phyloP scores from a whole-genome alignment of 2,329 filamentous ascomycete genomes.

The Ascochyta koolunga region DNA sequence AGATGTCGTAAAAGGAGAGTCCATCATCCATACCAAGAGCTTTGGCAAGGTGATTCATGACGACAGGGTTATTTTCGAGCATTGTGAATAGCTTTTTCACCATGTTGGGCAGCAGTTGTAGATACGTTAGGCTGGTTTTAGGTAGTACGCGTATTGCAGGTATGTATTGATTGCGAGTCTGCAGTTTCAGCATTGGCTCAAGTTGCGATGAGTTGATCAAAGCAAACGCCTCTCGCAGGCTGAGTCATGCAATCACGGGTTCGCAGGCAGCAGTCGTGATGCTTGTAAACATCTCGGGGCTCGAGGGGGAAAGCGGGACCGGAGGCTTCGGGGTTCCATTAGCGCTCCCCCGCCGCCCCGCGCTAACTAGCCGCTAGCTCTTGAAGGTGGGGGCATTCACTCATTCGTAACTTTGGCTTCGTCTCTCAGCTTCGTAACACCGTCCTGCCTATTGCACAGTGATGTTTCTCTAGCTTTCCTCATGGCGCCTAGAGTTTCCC shows the following conservation, averaged over 20 bases:
- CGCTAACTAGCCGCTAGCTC: background rate
- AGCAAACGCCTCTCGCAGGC: no score
- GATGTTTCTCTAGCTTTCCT: background rate
- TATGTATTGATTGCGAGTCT: no score
- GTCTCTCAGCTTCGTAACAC: background rate
- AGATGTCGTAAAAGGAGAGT: constrained; percentile 61
- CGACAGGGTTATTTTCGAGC: constrained; percentile 61
- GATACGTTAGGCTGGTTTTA: background rate
- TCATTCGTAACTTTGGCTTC: background rate
- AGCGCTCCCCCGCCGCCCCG: constrained; percentile 5
- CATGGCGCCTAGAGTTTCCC: background rate
- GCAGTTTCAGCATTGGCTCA: no score
- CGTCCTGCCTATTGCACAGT: background rate
- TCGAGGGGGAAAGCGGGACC: background rate
- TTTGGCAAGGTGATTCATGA: constrained; percentile 58
- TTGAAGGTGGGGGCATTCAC: constrained; percentile 6
- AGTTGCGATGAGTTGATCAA: no score
- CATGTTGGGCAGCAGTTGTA: constrained; percentile 20
- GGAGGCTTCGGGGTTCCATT: background rate
- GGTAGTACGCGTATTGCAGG: no score
- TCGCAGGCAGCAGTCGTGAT: constrained; percentile 2
- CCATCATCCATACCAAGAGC: constrained; percentile 55
- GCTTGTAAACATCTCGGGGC: background rate
- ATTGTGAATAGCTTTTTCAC: constrained; percentile 37
- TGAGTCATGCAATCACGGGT: background rate